Base-by-base conservation (phyloP, 495 filamentous ascomycete genomes). In the Filosporella fistucella region DNA sequence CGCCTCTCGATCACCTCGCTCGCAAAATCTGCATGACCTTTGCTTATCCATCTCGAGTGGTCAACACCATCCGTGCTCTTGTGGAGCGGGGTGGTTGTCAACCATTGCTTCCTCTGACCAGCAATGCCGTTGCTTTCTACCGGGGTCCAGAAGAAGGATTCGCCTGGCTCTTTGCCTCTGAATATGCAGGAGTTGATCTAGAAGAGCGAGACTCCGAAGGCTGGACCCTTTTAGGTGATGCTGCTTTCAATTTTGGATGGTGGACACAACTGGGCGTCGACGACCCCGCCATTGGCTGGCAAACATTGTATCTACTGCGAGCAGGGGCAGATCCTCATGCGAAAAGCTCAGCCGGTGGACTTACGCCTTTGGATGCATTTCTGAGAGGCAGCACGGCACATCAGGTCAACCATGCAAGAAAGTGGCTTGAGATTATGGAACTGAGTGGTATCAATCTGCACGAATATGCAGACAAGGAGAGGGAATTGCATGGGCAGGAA, bases 191-290 rank as follows among this genome's bases (percentile, higher is more conserved):
- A 2, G 42, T 35, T 2, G 17, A 45, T 34, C 17, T 45, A 10
- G 42, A 45, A 14, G 42, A 32, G 9, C 25, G n/a, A 4, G 42
- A 45, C 28, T 45, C 42, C 9, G 42, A 45, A 34, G 42, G 20
- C 12, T 45, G 42, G 42, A 45, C 42, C 20, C 42, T 45, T 10
- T 29, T 45, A 3, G 42, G 42, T 13, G 42, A 45, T 20, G 42
- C 42, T 9, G 42, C 26, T 2, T 45, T 33, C 17, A 35, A 33
- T 32, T 34, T 45, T 45, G 42, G 42, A 12, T 45, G 42, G 42
- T 32, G 26, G 26, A 33, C 42, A 8, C 25, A 45, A 17, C 4
- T 35, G 4, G 25, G 20, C 6, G 13, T 9, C 42, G 16, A 32
- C 3, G 29, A 34, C 14, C 26, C 29, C 21, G 16, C 42, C 13